phyloP scores from a whole-genome alignment of 306 rosid genomes.

The Cicer chorassanicum region DNA sequence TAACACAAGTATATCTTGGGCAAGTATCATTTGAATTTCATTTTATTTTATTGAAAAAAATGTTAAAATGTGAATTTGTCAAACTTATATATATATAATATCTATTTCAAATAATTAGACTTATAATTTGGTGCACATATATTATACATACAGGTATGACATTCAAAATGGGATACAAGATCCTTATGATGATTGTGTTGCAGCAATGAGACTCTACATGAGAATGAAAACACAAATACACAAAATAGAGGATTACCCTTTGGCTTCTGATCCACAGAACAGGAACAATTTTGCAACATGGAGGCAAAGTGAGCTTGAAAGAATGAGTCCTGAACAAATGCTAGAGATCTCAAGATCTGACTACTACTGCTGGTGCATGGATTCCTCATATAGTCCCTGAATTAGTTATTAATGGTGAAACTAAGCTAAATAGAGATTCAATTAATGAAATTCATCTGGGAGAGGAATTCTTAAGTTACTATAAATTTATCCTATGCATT shows the following conservation, averaged over 20 bases:
- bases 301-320: conserved; percentile 82
- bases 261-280: conserved; percentile 77
- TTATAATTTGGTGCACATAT: background rate
- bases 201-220: conserved; percentile 79
- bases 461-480: background rate
- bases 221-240: conserved; percentile 81
- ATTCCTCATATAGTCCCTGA: conserved; percentile 47
- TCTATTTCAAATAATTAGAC: background rate
- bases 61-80: background rate
- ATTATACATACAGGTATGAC: conserved; percentile 65
- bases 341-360: conserved; percentile 84
- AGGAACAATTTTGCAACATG: conserved; percentile 70
- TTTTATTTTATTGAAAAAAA: background rate
- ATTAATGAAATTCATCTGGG: background rate
- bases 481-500: background rate
- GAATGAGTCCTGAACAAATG: conserved; percentile 87
- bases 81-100: background rate
- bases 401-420: background rate
- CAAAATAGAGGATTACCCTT: conserved; percentile 61
- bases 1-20: conserved; percentile 93
- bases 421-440: background rate
- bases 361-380: conserved; percentile 97
- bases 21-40: conserved; percentile 41
- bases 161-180: conserved; percentile 86
- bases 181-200: conserved; percentile 89